Conservation (phyloP, 2,329 filamentous ascomycete species). For the Fusarium nodosum region DNA sequence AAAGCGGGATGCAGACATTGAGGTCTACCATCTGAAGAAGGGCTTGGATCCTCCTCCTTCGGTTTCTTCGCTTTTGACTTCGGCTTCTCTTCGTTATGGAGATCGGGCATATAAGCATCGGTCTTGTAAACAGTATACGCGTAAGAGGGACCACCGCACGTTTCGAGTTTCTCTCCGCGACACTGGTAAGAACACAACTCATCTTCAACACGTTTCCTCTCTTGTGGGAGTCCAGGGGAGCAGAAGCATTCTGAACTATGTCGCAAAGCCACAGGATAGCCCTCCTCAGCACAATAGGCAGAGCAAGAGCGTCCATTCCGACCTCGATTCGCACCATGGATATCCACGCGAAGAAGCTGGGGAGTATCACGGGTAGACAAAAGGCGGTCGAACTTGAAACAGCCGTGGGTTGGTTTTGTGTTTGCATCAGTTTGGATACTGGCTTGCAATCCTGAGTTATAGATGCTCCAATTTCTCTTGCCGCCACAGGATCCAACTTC, state of each 20-base stretch:
- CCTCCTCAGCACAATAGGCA: not conserved
- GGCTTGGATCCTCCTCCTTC: not conserved
- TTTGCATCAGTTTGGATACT: not conserved
- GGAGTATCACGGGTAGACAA: not conserved
- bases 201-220: not conserved
- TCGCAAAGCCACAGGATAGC: conserved; percentile 1
- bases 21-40: not conserved
- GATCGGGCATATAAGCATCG: not conserved
- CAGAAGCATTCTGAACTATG: not conserved
- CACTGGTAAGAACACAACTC: not conserved
- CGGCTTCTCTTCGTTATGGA: not conserved
- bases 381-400: not conserved
- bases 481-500: not conserved
- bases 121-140: conserved; percentile 13
- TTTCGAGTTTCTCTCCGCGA: not conserved
- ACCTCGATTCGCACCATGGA: not conserved
- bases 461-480: not conserved
- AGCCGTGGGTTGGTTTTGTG: not conserved
- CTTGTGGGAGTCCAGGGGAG: not conserved
- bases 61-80: not conserved
- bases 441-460: not conserved
- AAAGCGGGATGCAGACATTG: conserved; percentile 12
- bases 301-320: not conserved
- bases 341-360: not conserved
- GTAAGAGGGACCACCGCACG: conserved; percentile 6